Conservation (phyloP, 208 protist species). For the Wallacemonas sp. region DNA sequence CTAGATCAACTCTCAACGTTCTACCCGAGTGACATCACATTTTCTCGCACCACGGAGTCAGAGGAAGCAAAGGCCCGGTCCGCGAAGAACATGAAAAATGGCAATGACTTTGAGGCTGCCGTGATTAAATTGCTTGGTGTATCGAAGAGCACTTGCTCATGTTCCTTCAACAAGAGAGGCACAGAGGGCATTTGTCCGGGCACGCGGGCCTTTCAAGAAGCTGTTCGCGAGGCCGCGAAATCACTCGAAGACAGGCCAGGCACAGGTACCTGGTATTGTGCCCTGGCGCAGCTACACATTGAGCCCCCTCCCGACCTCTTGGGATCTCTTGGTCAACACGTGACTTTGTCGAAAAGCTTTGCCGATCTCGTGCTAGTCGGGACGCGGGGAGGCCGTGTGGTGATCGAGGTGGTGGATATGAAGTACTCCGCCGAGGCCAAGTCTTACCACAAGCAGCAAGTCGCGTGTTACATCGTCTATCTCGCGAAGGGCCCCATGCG, state of each 20-base stretch:
- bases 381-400: not conserved
- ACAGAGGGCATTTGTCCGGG: not conserved
- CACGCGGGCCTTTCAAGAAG: not conserved
- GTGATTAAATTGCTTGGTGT: not conserved
- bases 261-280: too few species aligned
- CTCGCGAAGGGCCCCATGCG: not conserved
- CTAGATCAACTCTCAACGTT: not conserved
- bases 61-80: not conserved
- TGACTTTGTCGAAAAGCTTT: slow-evolving; percentile 8
- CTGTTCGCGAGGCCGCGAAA: not conserved
- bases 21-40: too few species aligned
- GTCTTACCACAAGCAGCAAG: slow-evolving; percentile 15
- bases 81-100: not conserved
- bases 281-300: slow-evolving; percentile 5
- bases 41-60: not conserved
- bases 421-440: slow-evolving; percentile 16
- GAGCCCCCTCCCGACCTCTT: not conserved
- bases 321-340: not conserved
- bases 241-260: too few species aligned
- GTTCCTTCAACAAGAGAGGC: not conserved
- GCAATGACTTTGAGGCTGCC: not conserved
- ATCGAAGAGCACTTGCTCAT: not conserved
- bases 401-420: slow-evolving; percentile 18
- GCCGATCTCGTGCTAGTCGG: slow-evolving; percentile 13
- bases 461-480: slow-evolving; percentile 19